Evolutionary conservation across 768 basidiomycete genomes (phyloP), one percentile per base, ranked within the genome.

Genomic region (Collybiopsis confluens): DNA sequence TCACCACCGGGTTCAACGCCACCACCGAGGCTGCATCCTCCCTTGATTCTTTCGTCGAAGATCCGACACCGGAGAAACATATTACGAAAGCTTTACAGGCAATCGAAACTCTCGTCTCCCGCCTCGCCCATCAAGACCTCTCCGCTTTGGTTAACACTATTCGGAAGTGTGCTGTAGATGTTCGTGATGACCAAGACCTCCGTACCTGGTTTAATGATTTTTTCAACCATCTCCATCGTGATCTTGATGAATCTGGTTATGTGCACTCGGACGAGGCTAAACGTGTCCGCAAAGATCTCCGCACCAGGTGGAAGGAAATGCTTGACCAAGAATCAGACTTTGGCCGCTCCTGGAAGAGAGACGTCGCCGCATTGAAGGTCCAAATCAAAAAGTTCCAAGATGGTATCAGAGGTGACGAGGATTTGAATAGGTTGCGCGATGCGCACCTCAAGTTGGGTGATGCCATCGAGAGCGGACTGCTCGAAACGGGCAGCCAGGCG

Each of bases 51-150:
- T 78, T 88, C 61, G 72, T 88, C 52, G 64, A 78, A 8, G 86
- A 90, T 47, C 77, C 82, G 16, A 81, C 85, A 0, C 73, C 78
- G 3, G 85, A 83, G 47, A 77, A 86, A 61, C 83, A 86, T 57
- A 64, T 87, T 24, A 69, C 77, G 43, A 72, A 75, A 36, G 83
- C 81, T 2, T 65, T 89, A 24, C 57, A 65, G 11, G 66, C 77
- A n/a, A 62, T 79, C 36, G 78, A 83, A 58, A 66, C 62, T 0
- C 61, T 81, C 45, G 40, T 79, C 36, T 76, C 77, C 46, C 85
- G 86, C 10, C 65, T 85, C 20, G 76, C 85, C 4, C 68, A 70
- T 20, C 78, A 70, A 48, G 26, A 45, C 15, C 72, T 87, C 5
- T 78, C 82, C 18, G 72, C 73, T 15, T 59, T 88, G 42, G 68